phyloP scores from a whole-genome alignment of 2,329 filamentous ascomycete genomes.

The Penicillium sp. region DNA sequence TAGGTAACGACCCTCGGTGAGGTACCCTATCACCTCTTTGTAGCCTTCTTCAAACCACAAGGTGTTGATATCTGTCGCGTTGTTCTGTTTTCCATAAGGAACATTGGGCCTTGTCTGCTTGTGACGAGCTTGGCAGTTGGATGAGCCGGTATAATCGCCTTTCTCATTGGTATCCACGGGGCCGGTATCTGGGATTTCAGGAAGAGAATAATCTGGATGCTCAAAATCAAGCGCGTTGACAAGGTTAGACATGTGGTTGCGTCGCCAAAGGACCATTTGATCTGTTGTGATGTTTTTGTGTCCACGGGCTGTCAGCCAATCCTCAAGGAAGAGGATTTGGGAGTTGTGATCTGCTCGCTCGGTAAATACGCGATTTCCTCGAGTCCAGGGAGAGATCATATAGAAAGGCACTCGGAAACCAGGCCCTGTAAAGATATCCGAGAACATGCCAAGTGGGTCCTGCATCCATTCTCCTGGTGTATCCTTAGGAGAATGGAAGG shows the following conservation, averaged over 20 bases:
- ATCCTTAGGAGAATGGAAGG: conserved; percentile 50
- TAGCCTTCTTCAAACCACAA: conserved; percentile 54
- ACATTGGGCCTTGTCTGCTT: conserved; percentile 43
- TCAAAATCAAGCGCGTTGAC: conserved; percentile 50
- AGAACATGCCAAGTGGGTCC: conserved; percentile 44
- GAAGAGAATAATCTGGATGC: conserved; percentile 51
- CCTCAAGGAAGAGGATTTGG: conserved; percentile 55
- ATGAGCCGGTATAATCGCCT: conserved; percentile 49
- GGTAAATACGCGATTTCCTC: conserved; percentile 54
- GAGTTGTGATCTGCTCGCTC: conserved; percentile 58
- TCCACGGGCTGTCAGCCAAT: conserved; percentile 50
- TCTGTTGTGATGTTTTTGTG: conserved; percentile 41
- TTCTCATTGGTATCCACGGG: conserved; percentile 44
- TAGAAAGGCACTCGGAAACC: conserved; percentile 55
- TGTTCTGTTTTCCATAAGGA: conserved; percentile 49
- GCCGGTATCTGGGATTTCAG: conserved; percentile 46
- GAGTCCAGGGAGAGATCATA: conserved; percentile 58
- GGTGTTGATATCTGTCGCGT: conserved; percentile 31
- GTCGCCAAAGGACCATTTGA: conserved; percentile 49
- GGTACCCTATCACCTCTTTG: conserved; percentile 52
- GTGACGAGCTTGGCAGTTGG: conserved; percentile 46
- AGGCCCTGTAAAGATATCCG: conserved; percentile 47
- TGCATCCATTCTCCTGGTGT: conserved; percentile 56
- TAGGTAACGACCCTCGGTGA: conserved; percentile 57
- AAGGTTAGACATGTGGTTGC: conserved; percentile 51